Base-by-base conservation (phyloP, 345 rosid genomes). In the Isatis tinctoria region DNA sequence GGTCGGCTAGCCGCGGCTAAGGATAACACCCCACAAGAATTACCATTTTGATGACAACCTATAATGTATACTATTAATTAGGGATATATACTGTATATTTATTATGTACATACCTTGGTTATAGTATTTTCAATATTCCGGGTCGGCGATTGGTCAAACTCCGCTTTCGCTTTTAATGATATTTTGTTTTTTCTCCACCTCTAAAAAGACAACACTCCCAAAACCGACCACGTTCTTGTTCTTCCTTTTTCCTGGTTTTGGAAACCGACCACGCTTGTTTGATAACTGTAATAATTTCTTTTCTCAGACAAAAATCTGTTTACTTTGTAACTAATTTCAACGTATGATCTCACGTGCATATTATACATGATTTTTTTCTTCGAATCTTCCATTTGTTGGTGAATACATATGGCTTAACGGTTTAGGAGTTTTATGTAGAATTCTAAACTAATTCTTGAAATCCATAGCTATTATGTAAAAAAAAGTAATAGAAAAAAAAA, bases 1-100 rank as follows among this genome's bases (percentile, higher is more conserved):
- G 74, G 80, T 76, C 80, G 80, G 80, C 72, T 70, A 70, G 45
- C 61, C 28, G 71, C 71, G 80, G 80, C 75, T 63, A 64, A 36
- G 75, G 80, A 70, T 64, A 51, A 70, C 57, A 64, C 70, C 72
- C 33, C 13, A 63, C 11, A 28, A 70, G 71, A 54, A 58, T 70
- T 45, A 56, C 28, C 59, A 12, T 62, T 62, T 62, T 53, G 33
- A 33, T 69, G 64, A 61, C 62, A 67, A 49, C 60, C 59, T 44
- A 51, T 28, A 58, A 48, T 11, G 48, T 60, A 61, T 40, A n/a
- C n/a, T n/a, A 49, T 52, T 67, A 24, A 54, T 56, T 69, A 24
- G 54, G 69, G 69, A 10, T 47, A 65, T 12, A 35, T 30, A 22
- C 24, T 22, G 24, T 22, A 20, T 49, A 40, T 20, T 40, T 61